Evolutionary conservation across 139 green algal species (phyloP).

Genomic region (Auxenochlorella protothecoides): DNA sequence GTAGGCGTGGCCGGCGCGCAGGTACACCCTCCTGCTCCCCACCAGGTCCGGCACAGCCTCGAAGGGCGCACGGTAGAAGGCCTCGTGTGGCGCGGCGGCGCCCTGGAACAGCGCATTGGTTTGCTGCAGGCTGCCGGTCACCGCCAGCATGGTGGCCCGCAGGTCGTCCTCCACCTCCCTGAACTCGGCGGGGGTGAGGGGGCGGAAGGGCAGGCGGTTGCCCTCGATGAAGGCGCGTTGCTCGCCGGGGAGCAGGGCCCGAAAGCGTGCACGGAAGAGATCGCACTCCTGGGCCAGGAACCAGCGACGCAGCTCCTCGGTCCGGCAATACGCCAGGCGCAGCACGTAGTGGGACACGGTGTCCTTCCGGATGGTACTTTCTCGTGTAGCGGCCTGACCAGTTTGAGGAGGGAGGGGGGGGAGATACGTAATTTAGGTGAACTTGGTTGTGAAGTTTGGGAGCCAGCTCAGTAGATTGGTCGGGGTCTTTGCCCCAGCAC

Average conservation of each 20-base stretch:
- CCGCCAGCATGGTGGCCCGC: slow-evolving; percentile 1
- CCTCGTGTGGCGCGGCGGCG: slow-evolving; percentile 3
- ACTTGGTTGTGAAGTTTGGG: too few species aligned
- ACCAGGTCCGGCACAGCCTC: slow-evolving; percentile 81
- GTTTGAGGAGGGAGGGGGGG: too few species aligned
- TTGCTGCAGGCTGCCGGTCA: slow-evolving; percentile 5
- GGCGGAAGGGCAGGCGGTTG: slow-evolving; percentile 44
- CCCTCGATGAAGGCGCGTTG: slow-evolving; percentile 52
- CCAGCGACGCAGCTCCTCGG: slow-evolving; percentile 79
- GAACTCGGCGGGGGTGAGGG: slow-evolving; percentile 32
- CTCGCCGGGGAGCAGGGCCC: slow-evolving; percentile 12
- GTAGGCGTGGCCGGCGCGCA: slow-evolving; percentile 63
- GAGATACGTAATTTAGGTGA: too few species aligned
- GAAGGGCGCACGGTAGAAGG: slow-evolving; percentile 73
- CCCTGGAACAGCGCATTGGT: background rate
- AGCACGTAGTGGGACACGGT: slow-evolving; percentile 78
- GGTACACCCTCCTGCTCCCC: slow-evolving; percentile 49
- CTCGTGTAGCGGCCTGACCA: too few species aligned
- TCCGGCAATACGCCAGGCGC: slow-evolving; percentile 87
- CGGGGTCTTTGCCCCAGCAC: background rate
- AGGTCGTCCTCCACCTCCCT: slow-evolving; percentile 36
- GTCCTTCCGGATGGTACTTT: slow-evolving; percentile 43
- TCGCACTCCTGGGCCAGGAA: slow-evolving; percentile 73
- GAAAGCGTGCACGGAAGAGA: slow-evolving; percentile 57
- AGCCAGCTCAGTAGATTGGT: too few species aligned